Percentiles rank a stretch among this genome's conserved stretches.
Evolutionary conservation across 306 rosid species (phyloP).

Genomic region (Fagus crenata): DNA sequence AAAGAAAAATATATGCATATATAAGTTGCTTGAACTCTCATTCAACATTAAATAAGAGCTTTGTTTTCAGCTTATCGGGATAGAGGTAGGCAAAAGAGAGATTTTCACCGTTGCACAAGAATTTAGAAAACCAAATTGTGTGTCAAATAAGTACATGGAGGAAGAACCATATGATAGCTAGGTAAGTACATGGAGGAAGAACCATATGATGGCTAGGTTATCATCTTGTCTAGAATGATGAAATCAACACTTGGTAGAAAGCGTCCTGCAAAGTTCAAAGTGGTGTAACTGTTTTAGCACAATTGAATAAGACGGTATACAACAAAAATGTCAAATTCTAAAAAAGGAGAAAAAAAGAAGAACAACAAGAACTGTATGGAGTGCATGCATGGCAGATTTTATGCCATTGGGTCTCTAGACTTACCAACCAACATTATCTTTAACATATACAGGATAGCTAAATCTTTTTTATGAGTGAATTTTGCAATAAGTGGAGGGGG

Average conservation of each 20-base stretch:
- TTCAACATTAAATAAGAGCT: too few relatives aligned
- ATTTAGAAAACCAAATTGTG: neutral
- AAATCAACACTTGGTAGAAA: conserved; percentile 48
- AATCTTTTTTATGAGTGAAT: too few relatives aligned
- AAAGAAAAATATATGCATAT: too few relatives aligned
- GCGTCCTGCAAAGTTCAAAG: conserved; percentile 48
- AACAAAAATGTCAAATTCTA: neutral
- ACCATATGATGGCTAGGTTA: neutral
- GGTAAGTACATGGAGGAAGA: conserved; percentile 13
- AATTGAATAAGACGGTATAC: neutral
- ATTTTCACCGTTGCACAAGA: too few relatives aligned
- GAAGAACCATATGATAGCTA: conserved; percentile 6
- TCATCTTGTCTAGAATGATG: conserved; percentile 18
- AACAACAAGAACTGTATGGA: neutral
- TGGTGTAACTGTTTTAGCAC: neutral
- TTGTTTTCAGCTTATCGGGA: too few relatives aligned
- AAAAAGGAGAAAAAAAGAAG: neutral
- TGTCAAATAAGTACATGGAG: conserved; percentile 6
- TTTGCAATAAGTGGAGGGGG: too few relatives aligned
- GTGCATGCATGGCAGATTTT: neutral
- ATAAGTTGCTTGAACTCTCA: too few relatives aligned
- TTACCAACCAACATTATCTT: neutral
- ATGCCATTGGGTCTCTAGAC: neutral
- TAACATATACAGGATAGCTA: neutral
- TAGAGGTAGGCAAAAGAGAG: too few relatives aligned